Percentiles rank a stretch among this genome's conserved stretches.
These are phyloP conservation scores for Populus euphratica DNA, from an alignment of 345 rosid species.

Conservation along the genomic window DNA sequence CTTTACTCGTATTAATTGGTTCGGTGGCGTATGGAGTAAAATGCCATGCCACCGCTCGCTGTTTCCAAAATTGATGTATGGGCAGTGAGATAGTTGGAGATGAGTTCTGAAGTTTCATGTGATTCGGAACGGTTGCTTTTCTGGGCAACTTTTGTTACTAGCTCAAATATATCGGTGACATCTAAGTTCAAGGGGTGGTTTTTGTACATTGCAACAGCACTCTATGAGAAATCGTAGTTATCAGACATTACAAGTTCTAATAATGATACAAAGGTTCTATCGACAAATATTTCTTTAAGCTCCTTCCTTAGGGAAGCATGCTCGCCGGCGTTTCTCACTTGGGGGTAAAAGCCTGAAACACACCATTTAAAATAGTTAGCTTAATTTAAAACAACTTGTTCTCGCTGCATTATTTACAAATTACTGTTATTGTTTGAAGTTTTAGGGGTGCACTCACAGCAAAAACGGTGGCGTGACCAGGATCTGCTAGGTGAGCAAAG, in stretches of 20 bases:
- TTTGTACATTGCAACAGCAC: constrained; percentile 36
- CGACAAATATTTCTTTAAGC: constrained; percentile 16
- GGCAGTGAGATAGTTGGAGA: not conserved
- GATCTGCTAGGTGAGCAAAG: constrained; percentile 94
- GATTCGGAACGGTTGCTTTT: not conserved
- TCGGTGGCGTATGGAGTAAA: not conserved
- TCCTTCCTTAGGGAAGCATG: not conserved
- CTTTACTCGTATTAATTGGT: not conserved
- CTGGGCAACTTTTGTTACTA: not conserved
- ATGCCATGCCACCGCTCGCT: not conserved
- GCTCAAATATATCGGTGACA: not conserved
- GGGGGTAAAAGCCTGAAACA: constrained; percentile 71
- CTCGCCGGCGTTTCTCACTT: constrained; percentile 44
- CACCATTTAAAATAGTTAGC: not conserved
- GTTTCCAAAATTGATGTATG: too few species aligned
- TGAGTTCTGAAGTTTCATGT: not conserved
- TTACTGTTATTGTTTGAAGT: not conserved
- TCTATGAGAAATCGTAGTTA: constrained; percentile 12
- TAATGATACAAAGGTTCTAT: constrained; percentile 15
- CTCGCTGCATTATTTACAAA: not conserved
- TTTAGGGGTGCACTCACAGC: constrained; percentile 46
- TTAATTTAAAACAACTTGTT: not conserved
- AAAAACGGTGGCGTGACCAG: constrained; percentile 91
- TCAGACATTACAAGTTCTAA: constrained; percentile 26
- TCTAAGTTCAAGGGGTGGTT: constrained; percentile 13